Conservation (phyloP, 441 rosid species). For the Biscutella laevigata region DNA sequence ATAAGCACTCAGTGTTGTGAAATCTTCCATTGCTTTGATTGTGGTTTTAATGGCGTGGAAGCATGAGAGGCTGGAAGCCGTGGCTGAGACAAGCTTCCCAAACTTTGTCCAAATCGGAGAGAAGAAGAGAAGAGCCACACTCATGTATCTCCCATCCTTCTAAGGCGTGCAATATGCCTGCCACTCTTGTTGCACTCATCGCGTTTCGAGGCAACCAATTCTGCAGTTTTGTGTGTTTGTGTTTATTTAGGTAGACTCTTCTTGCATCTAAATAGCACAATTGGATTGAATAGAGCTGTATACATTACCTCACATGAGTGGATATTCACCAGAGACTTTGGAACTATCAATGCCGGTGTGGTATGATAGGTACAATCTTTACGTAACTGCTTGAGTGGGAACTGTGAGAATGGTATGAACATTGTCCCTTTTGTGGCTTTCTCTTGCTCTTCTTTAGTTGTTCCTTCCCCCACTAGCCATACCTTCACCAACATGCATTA, state of each 20-base stretch:
- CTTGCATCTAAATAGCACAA: not conserved
- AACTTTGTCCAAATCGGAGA: constrained; percentile 26
- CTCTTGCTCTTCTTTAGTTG: constrained; percentile 37
- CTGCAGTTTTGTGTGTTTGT: constrained; percentile 26
- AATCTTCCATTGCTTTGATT: not conserved
- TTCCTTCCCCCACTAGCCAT: constrained; percentile 56
- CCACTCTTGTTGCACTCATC: constrained; percentile 47
- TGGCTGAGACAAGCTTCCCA: constrained; percentile 47
- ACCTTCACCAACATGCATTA: constrained; percentile 25
- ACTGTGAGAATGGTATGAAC: constrained; percentile 59
- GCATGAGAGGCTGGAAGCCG: constrained; percentile 36
- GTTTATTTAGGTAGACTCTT: not conserved
- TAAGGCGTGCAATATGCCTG: constrained; percentile 43
- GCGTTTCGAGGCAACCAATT: constrained; percentile 46
- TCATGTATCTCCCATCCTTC: constrained; percentile 46
- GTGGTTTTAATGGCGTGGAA: constrained; percentile 1
- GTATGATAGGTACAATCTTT: constrained; percentile 44
- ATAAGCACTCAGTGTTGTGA: not conserved
- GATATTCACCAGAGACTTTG: constrained; percentile 43
- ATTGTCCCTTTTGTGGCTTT: constrained; percentile 52
- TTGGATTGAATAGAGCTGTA: not conserved
- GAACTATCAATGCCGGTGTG: constrained; percentile 51
- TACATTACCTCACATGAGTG: constrained; percentile 64
- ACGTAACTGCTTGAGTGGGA: constrained; percentile 45
- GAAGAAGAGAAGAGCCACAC: constrained; percentile 32